Percentiles rank a stretch among this genome's conserved stretches.
phyloP scores from a whole-genome alignment of 139 green algal species.

The Chlamydomonas eustigma region DNA sequence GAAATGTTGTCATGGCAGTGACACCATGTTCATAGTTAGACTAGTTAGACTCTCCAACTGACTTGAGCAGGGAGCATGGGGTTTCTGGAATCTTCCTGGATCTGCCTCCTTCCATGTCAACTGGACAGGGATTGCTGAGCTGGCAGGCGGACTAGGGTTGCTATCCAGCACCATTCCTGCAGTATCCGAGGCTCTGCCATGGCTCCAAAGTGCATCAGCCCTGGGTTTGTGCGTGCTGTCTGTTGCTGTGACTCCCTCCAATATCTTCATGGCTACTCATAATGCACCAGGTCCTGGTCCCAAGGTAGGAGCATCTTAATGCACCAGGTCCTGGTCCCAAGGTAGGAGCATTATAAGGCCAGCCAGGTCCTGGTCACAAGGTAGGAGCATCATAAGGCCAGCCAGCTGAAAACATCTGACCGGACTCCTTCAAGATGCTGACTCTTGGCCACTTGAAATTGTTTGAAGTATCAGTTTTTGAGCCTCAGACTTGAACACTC shows the following conservation, averaged over 20 bases:
- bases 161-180: conserved; percentile 6
- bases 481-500: too few relatives aligned
- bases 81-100: conserved; percentile 41
- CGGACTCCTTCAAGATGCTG: too few relatives aligned
- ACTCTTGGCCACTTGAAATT: too few relatives aligned
- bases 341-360: conserved; percentile 35
- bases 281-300: conserved; percentile 38
- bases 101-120: conserved; percentile 42
- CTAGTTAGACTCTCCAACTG: not conserved
- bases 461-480: too few relatives aligned
- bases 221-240: conserved; percentile 33
- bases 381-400: conserved; percentile 37
- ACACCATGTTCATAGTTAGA: not conserved
- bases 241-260: conserved; percentile 31
- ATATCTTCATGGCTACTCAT: conserved; percentile 52
- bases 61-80: conserved; percentile 30
- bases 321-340: conserved; percentile 33
- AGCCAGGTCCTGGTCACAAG: conserved; percentile 29
- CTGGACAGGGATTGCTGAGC: conserved; percentile 47
- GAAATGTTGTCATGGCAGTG: not conserved
- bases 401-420: too few relatives aligned
- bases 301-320: conserved; percentile 32
- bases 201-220: conserved; percentile 26
- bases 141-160: conserved; percentile 40
- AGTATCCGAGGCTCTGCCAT: conserved; percentile 4